Percentiles rank a stretch among this genome's conserved stretches.
Conservation (phyloP, 2,329 filamentous ascomycete genomes). For the Stylonectria norvegica region DNA sequence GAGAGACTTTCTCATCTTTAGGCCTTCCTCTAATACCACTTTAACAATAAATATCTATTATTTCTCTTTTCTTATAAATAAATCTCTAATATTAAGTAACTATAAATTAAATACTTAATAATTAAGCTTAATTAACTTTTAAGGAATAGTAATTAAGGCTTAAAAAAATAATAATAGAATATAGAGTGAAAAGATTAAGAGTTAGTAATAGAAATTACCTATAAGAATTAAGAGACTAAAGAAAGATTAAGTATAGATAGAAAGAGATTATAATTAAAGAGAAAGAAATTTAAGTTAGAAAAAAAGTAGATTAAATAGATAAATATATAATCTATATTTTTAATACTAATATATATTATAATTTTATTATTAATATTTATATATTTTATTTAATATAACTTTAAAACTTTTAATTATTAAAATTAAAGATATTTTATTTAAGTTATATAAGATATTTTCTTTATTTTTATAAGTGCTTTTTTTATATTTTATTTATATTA, state of each 20-base stretch:
- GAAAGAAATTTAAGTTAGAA: too few species aligned
- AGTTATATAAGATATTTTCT: not conserved
- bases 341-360: not conserved
- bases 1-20: too few species aligned
- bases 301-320: not conserved
- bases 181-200: too few species aligned
- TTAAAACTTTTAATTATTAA: not conserved
- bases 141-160: not conserved
- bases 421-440: not conserved
- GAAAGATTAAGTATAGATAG: not conserved
- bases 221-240: too few species aligned
- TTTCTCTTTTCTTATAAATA: not conserved
- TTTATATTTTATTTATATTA: not conserved
- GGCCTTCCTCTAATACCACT: too few species aligned
- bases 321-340: not conserved
- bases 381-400: conserved; percentile 1
- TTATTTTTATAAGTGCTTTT: not conserved
- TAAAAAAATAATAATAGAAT: too few species aligned
- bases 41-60: conserved; percentile 1
- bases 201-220: too few species aligned
- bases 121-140: not conserved
- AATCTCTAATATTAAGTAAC: not conserved
- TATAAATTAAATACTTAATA: conserved; percentile 1
- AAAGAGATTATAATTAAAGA: not conserved
- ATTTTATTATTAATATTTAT: conserved; percentile 1